Base-by-base conservation (phyloP, 495 filamentous ascomycete genomes). In the Daldinia vernicosa region DNA sequence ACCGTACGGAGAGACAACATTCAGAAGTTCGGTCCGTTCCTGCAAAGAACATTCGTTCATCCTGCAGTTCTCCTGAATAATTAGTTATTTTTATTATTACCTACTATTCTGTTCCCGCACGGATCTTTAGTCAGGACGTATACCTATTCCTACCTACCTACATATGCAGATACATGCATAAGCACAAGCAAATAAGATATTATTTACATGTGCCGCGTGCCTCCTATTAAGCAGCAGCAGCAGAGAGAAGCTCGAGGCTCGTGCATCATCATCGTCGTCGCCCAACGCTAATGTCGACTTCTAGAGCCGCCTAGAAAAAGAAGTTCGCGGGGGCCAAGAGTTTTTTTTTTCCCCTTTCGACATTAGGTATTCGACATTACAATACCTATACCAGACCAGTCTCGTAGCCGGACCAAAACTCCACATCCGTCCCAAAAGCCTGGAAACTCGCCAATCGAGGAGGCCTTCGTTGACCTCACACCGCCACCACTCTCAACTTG, bases 121-220 rank as follows among this genome's bases (percentile, higher is more conserved):
- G 60, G 64, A 70, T 64, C 67, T 60, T 35, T 33, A 26, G 59
- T 65, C 65, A 60, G 70, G 72, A 70, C 69, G 62, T 72, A 28
- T 17, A 35, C 4, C 1, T 27, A 27, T 27, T 27, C 26, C 26
- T 27, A 40, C n/a, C n/a, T 63, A 57, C 55, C 55, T 60, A 64
- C 69, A 68, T 67, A 72, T 64, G 64, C 64, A 72, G 47, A 60
- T 66, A 68, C 60, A 59, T 73, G 65, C 70, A 73, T 73, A 73
- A 68, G 65, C 70, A 64, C 65, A 66, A 68, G 56, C 56, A 69
- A 60, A 69, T 57, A 69, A 67, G 61, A 61, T 56, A 66, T 62
- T 73, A 69, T 73, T 69, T 73, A 73, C 70, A 66, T 69, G 57
- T 55, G 39, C 37, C 55, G 60, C 35, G 70, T 73, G 70, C 66